Evolutionary conservation across 805 yeast species (phyloP).

Genomic region (Metschnikowia colocasiae): DNA sequence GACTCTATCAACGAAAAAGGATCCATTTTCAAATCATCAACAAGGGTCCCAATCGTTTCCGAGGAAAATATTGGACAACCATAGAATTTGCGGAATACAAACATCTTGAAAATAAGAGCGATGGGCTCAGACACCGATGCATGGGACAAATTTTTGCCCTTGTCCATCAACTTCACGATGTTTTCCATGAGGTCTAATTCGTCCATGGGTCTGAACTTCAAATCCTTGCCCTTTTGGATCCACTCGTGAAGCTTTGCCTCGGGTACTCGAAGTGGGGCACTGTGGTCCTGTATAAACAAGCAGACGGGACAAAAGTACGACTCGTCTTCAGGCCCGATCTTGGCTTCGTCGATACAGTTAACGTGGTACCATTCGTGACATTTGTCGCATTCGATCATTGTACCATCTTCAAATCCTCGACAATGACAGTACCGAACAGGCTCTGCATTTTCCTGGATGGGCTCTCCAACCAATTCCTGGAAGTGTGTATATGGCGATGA

Average conservation of each 20-base stretch:
- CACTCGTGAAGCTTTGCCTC: background rate
- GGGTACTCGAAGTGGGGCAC: background rate
- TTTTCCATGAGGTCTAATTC: slow-evolving; percentile 8
- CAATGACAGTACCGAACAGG: slow-evolving; percentile 53
- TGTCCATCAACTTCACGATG: slow-evolving; percentile 1
- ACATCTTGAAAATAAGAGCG: slow-evolving; percentile 9
- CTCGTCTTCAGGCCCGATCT: slow-evolving; percentile 16
- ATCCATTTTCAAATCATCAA: background rate
- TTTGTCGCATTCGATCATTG: slow-evolving; percentile 66
- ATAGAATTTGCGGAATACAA: slow-evolving; percentile 16
- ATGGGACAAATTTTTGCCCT: background rate
- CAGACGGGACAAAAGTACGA: slow-evolving; percentile 18
- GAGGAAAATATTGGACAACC: slow-evolving; percentile 13
- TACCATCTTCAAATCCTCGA: slow-evolving; percentile 54
- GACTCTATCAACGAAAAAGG: background rate
- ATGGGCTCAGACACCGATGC: background rate
- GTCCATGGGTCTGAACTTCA: slow-evolving; percentile 8
- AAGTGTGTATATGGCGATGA: slow-evolving; percentile 24
- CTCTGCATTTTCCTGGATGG: slow-evolving; percentile 5
- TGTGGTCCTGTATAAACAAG: background rate
- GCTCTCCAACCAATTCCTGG: slow-evolving; percentile 5
- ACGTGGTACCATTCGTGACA: slow-evolving; percentile 75
- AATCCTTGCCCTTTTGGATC: slow-evolving; percentile 6
- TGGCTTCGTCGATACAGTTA: slow-evolving; percentile 40
- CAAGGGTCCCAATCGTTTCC: background rate